Evolutionary conservation across 257 asterid species (phyloP).

Genomic region (Craterostigma plantagineum): DNA sequence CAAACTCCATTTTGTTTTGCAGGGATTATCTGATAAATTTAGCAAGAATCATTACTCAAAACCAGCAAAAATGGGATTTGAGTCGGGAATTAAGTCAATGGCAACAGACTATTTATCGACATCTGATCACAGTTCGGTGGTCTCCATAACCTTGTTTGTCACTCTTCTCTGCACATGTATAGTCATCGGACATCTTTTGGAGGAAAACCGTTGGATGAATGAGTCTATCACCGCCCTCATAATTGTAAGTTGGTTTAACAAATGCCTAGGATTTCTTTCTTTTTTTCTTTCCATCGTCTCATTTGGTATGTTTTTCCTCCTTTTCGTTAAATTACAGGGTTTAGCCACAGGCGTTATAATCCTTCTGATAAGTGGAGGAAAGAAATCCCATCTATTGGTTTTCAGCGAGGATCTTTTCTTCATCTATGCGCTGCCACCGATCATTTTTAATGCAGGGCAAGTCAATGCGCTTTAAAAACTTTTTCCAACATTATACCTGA

Average conservation of each 20-base stretch:
- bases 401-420: background rate
- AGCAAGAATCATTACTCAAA: no score
- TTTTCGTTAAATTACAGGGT: background rate
- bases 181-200: background rate
- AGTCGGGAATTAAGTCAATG: no score
- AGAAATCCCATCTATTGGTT: background rate
- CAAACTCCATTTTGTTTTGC: no score
- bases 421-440: background rate
- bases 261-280: background rate
- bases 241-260: background rate
- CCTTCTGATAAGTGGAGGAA: background rate
- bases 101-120: background rate
- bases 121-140: background rate
- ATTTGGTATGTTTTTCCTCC: background rate
- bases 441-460: background rate
- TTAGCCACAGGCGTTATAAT: background rate
- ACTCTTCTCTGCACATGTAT: background rate
- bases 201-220: background rate
- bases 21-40: no score
- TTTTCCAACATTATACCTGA: no score
- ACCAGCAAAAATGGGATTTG: no score
- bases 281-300: background rate
- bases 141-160: background rate
- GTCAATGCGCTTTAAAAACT: no score
- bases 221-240: background rate